A percentile compares a stretch with the other conserved stretches of the same genome.
Evolutionary conservation across 1,284 basidiomycete genomes (phyloP).

Genomic region (Ceratobasidium papillatum): DNA sequence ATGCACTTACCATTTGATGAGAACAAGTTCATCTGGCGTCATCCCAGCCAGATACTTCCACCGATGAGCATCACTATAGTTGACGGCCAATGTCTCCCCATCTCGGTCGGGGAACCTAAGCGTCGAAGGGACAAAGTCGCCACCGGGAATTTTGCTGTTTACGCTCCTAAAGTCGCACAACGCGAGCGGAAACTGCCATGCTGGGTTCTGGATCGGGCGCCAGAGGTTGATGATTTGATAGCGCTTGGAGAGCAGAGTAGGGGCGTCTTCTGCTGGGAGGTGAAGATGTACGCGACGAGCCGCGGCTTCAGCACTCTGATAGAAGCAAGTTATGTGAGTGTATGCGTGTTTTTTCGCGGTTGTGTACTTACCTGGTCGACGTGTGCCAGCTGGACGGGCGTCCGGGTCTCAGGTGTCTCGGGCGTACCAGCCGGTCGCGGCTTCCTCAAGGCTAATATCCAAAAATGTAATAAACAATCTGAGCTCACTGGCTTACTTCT

Average conservation of each 20-base stretch:
- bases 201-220: conserved; percentile 65
- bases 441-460: conserved; percentile 57
- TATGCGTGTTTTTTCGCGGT: neutral
- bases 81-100: conserved; percentile 67
- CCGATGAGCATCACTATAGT: conserved; percentile 61
- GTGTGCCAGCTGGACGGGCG: conserved; percentile 54
- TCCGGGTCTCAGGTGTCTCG: conserved; percentile 56
- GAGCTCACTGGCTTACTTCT: too few relatives aligned
- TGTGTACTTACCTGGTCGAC: neutral
- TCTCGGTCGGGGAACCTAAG: conserved; percentile 63
- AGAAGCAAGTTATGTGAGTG: conserved; percentile 59
- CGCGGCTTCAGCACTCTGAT: conserved; percentile 63
- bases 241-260: conserved; percentile 57
- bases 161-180: conserved; percentile 69
- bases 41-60: conserved; percentile 74
- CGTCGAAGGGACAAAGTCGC: conserved; percentile 61
- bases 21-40: conserved; percentile 67
- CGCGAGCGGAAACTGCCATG: conserved; percentile 67
- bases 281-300: conserved; percentile 62
- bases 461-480: conserved; percentile 1
- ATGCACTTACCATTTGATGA: conserved; percentile 70
- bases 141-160: conserved; percentile 48
- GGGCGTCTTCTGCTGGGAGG: conserved; percentile 60
- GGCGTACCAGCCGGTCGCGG: conserved; percentile 52
- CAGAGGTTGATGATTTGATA: conserved; percentile 79